Base-by-base conservation (phyloP, 352 stramenopile genomes). In the Globisporangium yorkense region DNA sequence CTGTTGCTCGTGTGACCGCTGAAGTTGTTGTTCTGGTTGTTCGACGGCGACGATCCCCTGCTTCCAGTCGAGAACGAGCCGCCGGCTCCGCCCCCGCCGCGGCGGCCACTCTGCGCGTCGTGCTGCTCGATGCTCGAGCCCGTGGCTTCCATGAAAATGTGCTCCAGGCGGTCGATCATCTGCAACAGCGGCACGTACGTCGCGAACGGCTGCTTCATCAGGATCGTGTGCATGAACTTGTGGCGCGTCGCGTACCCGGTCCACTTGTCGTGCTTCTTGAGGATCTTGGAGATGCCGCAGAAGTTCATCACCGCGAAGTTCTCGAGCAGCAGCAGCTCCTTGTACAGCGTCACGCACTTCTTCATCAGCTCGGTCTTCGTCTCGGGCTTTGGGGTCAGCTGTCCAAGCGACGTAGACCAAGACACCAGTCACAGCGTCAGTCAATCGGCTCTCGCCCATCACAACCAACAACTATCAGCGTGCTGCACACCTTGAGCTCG, bases 241-340 rank as follows among this genome's bases (percentile, higher is more conserved):
- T 89, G 86, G 31, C 86, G 84, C 31, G 86, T 95, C n/a, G 84
- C 83, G 59, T 95, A 95, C 48, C 86, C 86, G n/a, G 86, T 95
- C 86, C 86, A 95, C 63, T 94, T 93, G 74, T 95, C 86, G 61
- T 95, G 86, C 61, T 95, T 95, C 54, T 95, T 95, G 37, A 95
- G 70, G 55, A 95, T 95, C 75, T 95, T 95, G 47, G 84, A 94
- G 70, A 94, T 92, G 56, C 82, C 86, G 45, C 83, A 95, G 52
- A 92, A 95, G 65, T 95, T 95, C 79, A 95, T 95, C 27, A 95
- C 83, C 3, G 84, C 84, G 65, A 92, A 95, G 63, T 95, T 95
- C 55, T 95, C 86, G 15, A 95, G 72, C 59, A 95, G 64, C 57
- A 95, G 57, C 37, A 95, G 61, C 58, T 95, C 82, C 68, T 95